Evolutionary conservation across 2,329 filamentous ascomycete genomes (phyloP).

Genomic region (Trichoderma pleuroti): DNA sequence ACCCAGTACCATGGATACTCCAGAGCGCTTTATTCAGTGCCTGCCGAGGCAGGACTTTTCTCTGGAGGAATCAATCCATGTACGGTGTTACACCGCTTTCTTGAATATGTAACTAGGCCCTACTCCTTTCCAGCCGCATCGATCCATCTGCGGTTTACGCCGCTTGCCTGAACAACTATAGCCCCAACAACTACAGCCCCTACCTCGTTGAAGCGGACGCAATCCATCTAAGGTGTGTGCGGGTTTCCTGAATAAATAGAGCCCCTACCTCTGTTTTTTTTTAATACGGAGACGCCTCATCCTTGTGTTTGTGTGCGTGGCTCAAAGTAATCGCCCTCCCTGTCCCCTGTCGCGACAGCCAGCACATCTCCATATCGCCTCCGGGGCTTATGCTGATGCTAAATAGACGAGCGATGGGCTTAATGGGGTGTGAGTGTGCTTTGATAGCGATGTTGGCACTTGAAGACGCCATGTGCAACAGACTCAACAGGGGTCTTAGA

Average conservation of each 20-base stretch:
- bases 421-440: neutral
- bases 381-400: neutral
- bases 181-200: neutral
- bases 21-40: neutral
- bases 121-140: neutral
- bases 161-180: neutral
- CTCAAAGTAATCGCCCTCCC: neutral
- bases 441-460: neutral
- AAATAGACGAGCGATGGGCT: neutral
- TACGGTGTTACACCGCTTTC: neutral
- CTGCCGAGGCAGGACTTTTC: neutral
- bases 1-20: neutral
- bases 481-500: neutral
- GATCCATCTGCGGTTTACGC: neutral
- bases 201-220: neutral
- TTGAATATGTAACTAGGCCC: neutral
- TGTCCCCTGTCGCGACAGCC: neutral
- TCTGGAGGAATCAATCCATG: neutral
- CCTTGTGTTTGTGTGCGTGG: neutral
- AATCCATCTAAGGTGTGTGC: neutral
- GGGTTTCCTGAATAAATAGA: neutral
- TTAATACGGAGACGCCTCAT: neutral
- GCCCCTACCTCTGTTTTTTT: neutral
- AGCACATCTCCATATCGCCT: neutral
- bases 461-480: neutral